A percentile compares a stretch with the other conserved stretches of the same genome.
These are phyloP conservation scores for Colletotrichum trifolii DNA, from an alignment of 2,329 filamentous ascomycete genomes.

Conservation along the genomic window DNA sequence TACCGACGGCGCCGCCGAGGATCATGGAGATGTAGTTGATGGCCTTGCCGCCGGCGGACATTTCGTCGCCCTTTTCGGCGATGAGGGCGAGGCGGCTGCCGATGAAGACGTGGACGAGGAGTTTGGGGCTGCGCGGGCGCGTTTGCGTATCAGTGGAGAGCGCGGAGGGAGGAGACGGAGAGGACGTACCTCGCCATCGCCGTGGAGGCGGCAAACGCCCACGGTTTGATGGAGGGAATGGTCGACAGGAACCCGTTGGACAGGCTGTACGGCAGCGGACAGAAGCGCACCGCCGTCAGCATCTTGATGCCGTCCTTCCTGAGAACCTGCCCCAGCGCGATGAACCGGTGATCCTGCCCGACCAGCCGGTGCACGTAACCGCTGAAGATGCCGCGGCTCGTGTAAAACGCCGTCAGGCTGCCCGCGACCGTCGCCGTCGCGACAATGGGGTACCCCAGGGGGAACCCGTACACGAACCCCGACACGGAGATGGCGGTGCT, in stretches of 20 bases:
- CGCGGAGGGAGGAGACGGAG: background rate
- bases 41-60: conserved; percentile 81
- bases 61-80: conserved; percentile 84
- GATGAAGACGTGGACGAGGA: conserved; percentile 93
- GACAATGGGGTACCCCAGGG: conserved; percentile 82
- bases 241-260: conserved; percentile 96
- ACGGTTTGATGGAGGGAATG: conserved; percentile 85
- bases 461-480: conserved; percentile 67
- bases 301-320: conserved; percentile 91
- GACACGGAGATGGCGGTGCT: conserved; percentile 73
- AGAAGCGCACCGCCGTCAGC: conserved; percentile 90
- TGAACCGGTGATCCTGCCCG: conserved; percentile 85
- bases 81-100: conserved; percentile 84
- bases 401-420: conserved; percentile 81
- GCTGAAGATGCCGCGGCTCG: conserved; percentile 82
- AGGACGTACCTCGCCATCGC: conserved; percentile 71
- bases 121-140: conserved; percentile 71
- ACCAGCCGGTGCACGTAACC: conserved; percentile 83
- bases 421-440: conserved; percentile 82
- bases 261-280: conserved; percentile 90
- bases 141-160: conserved; percentile 19
- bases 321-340: conserved; percentile 87
- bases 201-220: conserved; percentile 83
- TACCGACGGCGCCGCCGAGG: conserved; percentile 76
- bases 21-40: conserved; percentile 87